Conservation (phyloP, 495 filamentous ascomycete genomes). For the Halenospora varia region DNA sequence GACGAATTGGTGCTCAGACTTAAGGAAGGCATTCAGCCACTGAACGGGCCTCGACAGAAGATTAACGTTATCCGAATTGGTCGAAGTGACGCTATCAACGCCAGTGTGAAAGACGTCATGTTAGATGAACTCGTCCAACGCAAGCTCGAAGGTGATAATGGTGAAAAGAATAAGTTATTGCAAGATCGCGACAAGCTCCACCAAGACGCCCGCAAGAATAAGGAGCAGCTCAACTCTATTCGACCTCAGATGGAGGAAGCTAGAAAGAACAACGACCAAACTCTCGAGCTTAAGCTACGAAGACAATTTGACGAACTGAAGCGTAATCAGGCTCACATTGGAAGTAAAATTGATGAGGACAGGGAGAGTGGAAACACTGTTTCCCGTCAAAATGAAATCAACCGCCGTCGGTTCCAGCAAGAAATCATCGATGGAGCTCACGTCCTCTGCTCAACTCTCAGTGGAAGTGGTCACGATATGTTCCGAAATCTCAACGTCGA, state of each 20-base stretch:
- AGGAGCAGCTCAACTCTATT: constrained; percentile 61
- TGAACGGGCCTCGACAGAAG: constrained; percentile 63
- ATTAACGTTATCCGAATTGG: constrained; percentile 88
- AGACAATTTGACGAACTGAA: constrained; percentile 76
- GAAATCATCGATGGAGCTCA: constrained; percentile 85
- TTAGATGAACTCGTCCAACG: constrained; percentile 86
- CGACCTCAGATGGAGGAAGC: constrained; percentile 68
- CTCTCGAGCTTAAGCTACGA: constrained; percentile 55
- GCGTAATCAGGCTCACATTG: constrained; percentile 66
- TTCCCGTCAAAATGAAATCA: constrained; percentile 78
- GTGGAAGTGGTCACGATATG: constrained; percentile 95
- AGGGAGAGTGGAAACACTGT: constrained; percentile 77
- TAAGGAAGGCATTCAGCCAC: constrained; percentile 80
- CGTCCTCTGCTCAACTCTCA: constrained; percentile 92
- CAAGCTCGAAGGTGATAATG: constrained; percentile 51
- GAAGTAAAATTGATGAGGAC: constrained; percentile 75
- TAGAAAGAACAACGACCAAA: constrained; percentile 55
- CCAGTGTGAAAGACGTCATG: constrained; percentile 85
- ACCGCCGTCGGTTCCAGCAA: constrained; percentile 79
- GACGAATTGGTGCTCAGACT: constrained; percentile 94
- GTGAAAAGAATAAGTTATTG: constrained; percentile 44
- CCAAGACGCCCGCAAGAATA: constrained; percentile 73
- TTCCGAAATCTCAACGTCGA: constrained; percentile 92
- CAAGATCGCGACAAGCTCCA: constrained; percentile 73
- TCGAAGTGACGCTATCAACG: constrained; percentile 87